Evolutionary conservation across 495 filamentous ascomycete genomes (phyloP), one percentile per base, ranked within the genome.

Genomic region (Cercophora samala): DNA sequence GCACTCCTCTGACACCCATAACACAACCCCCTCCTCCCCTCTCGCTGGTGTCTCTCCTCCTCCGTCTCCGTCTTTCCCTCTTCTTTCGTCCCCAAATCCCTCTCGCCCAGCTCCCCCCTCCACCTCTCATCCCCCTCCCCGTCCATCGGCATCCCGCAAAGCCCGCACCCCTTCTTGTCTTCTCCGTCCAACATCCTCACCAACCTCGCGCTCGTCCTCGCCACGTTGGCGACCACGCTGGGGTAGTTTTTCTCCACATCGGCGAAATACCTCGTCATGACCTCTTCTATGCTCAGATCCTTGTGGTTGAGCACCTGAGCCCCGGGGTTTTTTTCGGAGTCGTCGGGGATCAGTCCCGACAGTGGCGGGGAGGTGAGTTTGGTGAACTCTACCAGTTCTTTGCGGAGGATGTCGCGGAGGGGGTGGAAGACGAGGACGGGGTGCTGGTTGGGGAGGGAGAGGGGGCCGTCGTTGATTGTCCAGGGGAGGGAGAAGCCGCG

Each of bases 151-250:
- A 83, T 83, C 62, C 79, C 77, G 73, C 81, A 86, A 65, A 86
- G 66, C 24, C 83, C 81, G 76, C 66, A 53, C 56, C 67, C 60
- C 26, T 52, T 63, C n/a, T 21, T 58, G 32, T 60, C 22, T 25
- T 52, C 22, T 25, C 37, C 61, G 4, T 18, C 64, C 4, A 25
- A 58, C 51, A 70, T 62, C 63, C 82, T 71, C 46, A 86, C 73
- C 32, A 98, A 82, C 78, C 93, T 96, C 65, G 88, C 88, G 11
- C 89, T 88, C 29, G 93, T 99, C 66, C 91, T 85, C 4, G 97
- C 92, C 11, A 98, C 95, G 73, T 99, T 99, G 18, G 92, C 88
- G 68, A 99, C 95, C 25, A 98, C 91, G 64, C 89, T 91, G 11
- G 93, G 93, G 75, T 94, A 98, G 60, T 89, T 91, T 64, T 86